Conservation (phyloP, 345 rosid species). For the Boechera retrofracta region DNA sequence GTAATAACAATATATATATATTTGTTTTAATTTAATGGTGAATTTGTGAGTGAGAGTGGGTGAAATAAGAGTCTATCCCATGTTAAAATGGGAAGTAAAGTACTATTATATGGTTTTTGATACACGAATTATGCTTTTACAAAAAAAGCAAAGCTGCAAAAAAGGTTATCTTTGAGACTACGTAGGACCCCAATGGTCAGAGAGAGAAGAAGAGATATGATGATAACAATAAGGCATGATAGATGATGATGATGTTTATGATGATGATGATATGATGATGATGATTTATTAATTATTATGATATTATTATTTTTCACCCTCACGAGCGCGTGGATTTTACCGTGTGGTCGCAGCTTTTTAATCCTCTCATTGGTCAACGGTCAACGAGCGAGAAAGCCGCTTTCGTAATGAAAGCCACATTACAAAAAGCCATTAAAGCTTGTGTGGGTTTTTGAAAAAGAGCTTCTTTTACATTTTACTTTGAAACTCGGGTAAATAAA, state of each 20-base stretch:
- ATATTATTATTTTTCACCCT: background rate
- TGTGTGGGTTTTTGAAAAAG: conserved; percentile 39
- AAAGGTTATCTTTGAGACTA: conserved; percentile 25
- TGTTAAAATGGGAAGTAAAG: conserved; percentile 10
- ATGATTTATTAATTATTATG: conserved; percentile 40
- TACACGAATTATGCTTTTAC: background rate
- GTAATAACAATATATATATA: too few species aligned
- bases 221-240: conserved; percentile 46
- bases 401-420: conserved; percentile 40
- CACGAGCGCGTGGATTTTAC: conserved; percentile 42
- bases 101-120: background rate
- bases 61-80: background rate
- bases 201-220: conserved; percentile 31
- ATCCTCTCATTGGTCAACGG: conserved; percentile 33
- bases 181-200: conserved; percentile 29
- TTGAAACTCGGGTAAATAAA: background rate
- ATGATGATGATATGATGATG: conserved; percentile 32
- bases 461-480: conserved; percentile 19
- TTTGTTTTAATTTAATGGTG: too few species aligned
- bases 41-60: too few species aligned
- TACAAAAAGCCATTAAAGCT: conserved; percentile 25
- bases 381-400: conserved; percentile 49
- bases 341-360: conserved; percentile 35
- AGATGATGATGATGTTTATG: conserved; percentile 24
- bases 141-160: conserved; percentile 31